Conservation (phyloP, 2,329 filamentous ascomycete genomes). For the Penicillium sclerotiorum region DNA sequence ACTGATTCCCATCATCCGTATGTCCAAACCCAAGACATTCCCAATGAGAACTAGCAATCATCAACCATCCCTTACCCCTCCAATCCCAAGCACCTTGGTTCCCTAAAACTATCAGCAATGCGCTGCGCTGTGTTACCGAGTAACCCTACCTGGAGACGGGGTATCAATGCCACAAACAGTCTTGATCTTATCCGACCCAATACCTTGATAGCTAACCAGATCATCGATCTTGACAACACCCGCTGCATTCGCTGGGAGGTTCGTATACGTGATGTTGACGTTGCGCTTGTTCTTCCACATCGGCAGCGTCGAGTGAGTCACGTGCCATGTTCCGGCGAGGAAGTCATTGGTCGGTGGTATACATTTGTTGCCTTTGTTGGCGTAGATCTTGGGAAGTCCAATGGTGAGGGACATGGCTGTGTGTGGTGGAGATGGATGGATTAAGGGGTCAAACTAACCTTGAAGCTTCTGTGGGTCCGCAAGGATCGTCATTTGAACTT, state of each 20-base stretch:
- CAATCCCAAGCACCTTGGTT: slow-evolving; percentile 64
- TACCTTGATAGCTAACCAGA: slow-evolving; percentile 20
- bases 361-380: slow-evolving; percentile 3
- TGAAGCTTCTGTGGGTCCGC: neutral
- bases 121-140: no score
- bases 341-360: slow-evolving; percentile 17
- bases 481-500: no score
- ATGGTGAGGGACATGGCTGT: slow-evolving; percentile 3
- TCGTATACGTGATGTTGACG: slow-evolving; percentile 25
- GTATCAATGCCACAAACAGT: slow-evolving; percentile 22
- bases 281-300: slow-evolving; percentile 28
- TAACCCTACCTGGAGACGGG: slow-evolving; percentile 10
- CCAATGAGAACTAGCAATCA: slow-evolving; percentile 75
- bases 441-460: neutral
- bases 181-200: slow-evolving; percentile 17
- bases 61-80: slow-evolving; percentile 75
- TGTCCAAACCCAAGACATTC: slow-evolving; percentile 51
- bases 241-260: slow-evolving; percentile 9
- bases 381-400: slow-evolving; percentile 5
- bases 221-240: slow-evolving; percentile 19
- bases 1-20: slow-evolving; percentile 50
- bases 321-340: slow-evolving; percentile 26
- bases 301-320: slow-evolving; percentile 26
- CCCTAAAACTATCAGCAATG: neutral
- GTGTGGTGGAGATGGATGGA: neutral